Evolutionary conservation across 441 rosid species (phyloP), one percentile per base, ranked within the genome.

Genomic region (Bocquillonia castaneifolia): DNA sequence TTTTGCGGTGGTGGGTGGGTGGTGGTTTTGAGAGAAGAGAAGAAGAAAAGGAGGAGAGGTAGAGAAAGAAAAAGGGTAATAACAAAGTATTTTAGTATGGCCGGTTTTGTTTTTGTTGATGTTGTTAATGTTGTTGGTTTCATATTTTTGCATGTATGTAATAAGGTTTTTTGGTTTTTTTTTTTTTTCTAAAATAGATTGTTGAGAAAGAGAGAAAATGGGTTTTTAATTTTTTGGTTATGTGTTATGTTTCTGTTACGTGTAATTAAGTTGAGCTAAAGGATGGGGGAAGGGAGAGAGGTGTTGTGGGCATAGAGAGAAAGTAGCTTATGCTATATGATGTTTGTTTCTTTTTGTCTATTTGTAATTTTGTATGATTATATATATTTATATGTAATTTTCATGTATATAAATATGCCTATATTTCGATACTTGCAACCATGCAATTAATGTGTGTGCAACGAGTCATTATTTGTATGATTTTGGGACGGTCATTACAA

Each of bases 1-100:
- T 17, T 39, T 42, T 22, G 48, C 8, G 39, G 63, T 9, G 76
- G 72, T 17, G 74, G 76, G 63, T 55, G 9, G 74, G 63, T 0
- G 73, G 59, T 31, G 18, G 53, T 58, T 50, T 45, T 52, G 73
- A 60, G 73, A 63, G 50, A 74, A 63, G 47, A 78, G 61, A 85
- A 36, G 72, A 72, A 61, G 63, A 50, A 50, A 56, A 72, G 64
- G 51, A 74, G 72, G 60, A 72, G 66, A 50, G 76, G 72, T 28
- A 82, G 66, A 25, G 81, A 78, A 42, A 85, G 25, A 74, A 74
- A 55, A 73, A 82, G 76, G 39, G 83, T 77, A 65, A 83, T 55
- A 23, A 85, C 37, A 42, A 85, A 70, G 77, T 77, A 79, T 63
- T 77, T 82, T n/a, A 83, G 73, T 8, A 76, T 13, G 0, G 74